Conservation (phyloP, 2,329 filamentous ascomycete genomes). For the Fusarium pseudonygamai region DNA sequence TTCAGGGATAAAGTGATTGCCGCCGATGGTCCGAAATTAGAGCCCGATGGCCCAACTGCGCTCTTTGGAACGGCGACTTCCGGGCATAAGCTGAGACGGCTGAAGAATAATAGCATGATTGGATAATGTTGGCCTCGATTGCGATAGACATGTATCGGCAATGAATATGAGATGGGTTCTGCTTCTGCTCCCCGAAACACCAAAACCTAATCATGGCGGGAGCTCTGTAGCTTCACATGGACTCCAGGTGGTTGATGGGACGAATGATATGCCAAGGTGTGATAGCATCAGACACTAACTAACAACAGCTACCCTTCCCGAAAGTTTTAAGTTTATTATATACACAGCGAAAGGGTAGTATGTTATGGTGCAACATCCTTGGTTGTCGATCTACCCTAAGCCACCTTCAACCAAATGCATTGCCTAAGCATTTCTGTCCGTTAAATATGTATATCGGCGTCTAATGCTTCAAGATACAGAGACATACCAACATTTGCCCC, state of each 20-base stretch:
- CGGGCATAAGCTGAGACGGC: not conserved
- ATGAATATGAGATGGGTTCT: rapidly evolving
- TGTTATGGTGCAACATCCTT: rapidly evolving
- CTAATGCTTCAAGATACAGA: too few species aligned
- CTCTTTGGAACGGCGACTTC: constrained; percentile 9
- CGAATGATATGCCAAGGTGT: rapidly evolving
- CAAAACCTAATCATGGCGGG: rapidly evolving
- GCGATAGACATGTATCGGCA: rapidly evolving
- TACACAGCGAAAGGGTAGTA: not conserved
- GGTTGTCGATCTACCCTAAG: not conserved
- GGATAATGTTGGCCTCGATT: rapidly evolving
- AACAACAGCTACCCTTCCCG: rapidly evolving
- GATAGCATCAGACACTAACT: not conserved
- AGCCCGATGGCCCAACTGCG: not conserved
- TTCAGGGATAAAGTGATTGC: constrained; percentile 24
- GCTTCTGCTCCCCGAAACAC: rapidly evolving
- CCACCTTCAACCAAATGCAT: rapidly evolving
- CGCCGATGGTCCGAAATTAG: constrained; percentile 24
- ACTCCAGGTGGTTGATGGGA: rapidly evolving
- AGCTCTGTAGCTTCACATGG: rapidly evolving
- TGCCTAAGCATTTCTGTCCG: not conserved
- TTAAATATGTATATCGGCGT: rapidly evolving
- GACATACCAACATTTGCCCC: too few species aligned
- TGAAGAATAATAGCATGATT: not conserved
- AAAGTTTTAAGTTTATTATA: not conserved